These are phyloP conservation scores for Eimeria maxima DNA, from an alignment of 169 alveolate genomes.

Conservation along the genomic window DNA sequence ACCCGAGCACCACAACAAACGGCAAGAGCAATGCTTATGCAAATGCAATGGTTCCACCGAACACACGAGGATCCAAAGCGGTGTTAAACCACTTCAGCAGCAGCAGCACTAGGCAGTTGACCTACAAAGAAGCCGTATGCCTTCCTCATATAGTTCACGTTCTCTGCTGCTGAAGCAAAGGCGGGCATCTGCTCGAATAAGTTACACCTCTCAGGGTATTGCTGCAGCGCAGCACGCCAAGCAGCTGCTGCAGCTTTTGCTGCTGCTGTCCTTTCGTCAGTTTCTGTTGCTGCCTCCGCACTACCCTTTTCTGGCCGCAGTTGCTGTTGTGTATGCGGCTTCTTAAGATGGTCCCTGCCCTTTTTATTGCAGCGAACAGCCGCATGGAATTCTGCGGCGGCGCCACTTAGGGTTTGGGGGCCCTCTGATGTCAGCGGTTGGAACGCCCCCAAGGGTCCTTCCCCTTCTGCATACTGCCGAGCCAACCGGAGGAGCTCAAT, in stretches of 20 bases:
- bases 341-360: constrained; percentile 58
- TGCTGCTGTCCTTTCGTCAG: constrained; percentile 23
- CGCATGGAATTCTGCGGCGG: constrained; percentile 69
- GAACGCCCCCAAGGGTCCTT: not conserved
- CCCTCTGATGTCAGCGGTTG: not conserved
- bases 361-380: constrained; percentile 70
- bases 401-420: not conserved
- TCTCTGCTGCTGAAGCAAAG: constrained; percentile 55
- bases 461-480: constrained; percentile 72
- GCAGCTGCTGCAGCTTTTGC: constrained; percentile 76
- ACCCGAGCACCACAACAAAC: not conserved
- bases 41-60: too few relatives aligned
- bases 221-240: constrained; percentile 72
- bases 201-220: constrained; percentile 71
- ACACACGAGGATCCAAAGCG: too few relatives aligned
- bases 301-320: not conserved
- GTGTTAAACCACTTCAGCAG: not conserved
- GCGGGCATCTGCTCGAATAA: constrained; percentile 70
- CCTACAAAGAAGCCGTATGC: constrained; percentile 68
- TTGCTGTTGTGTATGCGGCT: not conserved
- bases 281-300: not conserved
- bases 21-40: not conserved
- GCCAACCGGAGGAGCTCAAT: constrained; percentile 63
- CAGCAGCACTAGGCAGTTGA: not conserved
- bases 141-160: constrained; percentile 26